Conservation (phyloP, 1,139 yeast species). For the Saccharomyces hybrid region DNA sequence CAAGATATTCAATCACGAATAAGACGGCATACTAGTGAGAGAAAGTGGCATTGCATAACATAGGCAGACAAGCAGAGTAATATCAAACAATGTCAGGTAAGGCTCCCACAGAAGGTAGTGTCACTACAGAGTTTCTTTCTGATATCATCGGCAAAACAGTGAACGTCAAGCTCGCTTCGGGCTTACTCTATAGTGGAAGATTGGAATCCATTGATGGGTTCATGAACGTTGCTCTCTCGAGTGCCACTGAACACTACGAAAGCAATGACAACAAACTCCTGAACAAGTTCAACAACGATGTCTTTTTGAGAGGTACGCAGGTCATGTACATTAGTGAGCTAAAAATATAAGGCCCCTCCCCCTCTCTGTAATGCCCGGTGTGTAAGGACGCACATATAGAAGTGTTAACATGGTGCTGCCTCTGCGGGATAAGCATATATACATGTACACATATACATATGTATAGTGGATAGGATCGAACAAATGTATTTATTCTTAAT, state of each 20-base stretch:
- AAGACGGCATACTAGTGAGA: not conserved
- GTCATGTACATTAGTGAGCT: conserved; percentile 48
- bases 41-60: too few relatives aligned
- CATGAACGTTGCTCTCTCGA: conserved; percentile 86
- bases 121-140: conserved; percentile 70
- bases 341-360: not conserved
- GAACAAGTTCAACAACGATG: conserved; percentile 69
- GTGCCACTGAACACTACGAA: conserved; percentile 52
- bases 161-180: conserved; percentile 76
- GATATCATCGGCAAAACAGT: conserved; percentile 76
- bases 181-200: conserved; percentile 69
- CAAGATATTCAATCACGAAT: not conserved
- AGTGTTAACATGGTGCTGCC: not conserved
- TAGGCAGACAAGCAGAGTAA: not conserved
- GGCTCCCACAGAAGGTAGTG: conserved; percentile 9
- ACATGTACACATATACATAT: not conserved
- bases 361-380: too few relatives aligned
- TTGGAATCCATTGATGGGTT: conserved; percentile 92
- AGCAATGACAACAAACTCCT: conserved; percentile 44
- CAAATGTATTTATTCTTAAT: not conserved
- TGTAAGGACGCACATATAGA: too few relatives aligned
- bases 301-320: conserved; percentile 89
- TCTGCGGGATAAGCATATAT: not conserved
- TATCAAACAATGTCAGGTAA: conserved; percentile 6
- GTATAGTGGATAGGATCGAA: not conserved